phyloP scores from a whole-genome alignment of 352 stramenopile species.

The Phytophthora pistaciae region DNA sequence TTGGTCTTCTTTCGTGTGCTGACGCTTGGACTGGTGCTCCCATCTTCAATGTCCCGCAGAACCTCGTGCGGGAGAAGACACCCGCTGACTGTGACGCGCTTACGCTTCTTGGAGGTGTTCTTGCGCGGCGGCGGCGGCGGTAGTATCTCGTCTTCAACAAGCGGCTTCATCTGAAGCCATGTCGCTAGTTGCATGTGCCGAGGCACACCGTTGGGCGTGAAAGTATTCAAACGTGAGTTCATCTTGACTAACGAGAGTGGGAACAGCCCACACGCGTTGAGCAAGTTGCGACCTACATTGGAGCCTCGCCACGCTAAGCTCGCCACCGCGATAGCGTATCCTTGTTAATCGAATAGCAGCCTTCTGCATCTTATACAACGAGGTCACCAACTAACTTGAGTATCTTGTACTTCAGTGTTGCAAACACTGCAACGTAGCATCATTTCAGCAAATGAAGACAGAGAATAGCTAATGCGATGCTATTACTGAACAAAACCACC shows the following conservation, averaged over 20 bases:
- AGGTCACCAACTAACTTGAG: conserved; percentile 9
- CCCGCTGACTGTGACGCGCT: too few species aligned
- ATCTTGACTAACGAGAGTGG: conserved; percentile 19
- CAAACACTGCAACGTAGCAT: conserved; percentile 27
- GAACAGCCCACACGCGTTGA: conserved; percentile 12
- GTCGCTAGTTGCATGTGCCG: not conserved
- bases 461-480: too few species aligned
- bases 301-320: conserved; percentile 7
- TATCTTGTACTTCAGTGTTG: conserved; percentile 18
- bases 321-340: not conserved
- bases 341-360: conserved; percentile 12
- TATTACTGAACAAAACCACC: too few species aligned
- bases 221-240: conserved; percentile 1
- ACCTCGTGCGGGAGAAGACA: too few species aligned
- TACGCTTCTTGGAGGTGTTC: too few species aligned
- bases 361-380: conserved; percentile 5
- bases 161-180: too few species aligned
- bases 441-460: too few species aligned
- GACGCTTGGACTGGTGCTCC: too few species aligned
- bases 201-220: not conserved
- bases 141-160: too few species aligned
- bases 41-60: too few species aligned
- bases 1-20: too few species aligned
- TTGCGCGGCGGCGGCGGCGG: too few species aligned
- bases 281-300: conserved; percentile 8